Conservation (phyloP, 352 stramenopile genomes). For the Phytophthora rubi region DNA sequence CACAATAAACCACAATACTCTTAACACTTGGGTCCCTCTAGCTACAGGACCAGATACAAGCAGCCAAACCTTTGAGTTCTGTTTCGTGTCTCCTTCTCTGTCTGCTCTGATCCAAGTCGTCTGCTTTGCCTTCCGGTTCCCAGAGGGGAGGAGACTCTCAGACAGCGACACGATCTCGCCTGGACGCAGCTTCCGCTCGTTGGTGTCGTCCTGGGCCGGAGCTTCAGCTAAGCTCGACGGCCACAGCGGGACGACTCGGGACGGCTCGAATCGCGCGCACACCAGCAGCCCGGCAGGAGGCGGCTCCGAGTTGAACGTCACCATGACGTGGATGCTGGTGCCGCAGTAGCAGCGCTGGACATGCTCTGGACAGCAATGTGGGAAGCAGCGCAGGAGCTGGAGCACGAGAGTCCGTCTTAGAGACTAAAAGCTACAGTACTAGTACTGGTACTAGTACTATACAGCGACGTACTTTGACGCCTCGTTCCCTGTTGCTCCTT, state of each 20-base stretch:
- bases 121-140: conserved; percentile 15
- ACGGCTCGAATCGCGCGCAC: conserved; percentile 53
- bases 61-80: conserved; percentile 36
- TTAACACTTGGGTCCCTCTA: neutral
- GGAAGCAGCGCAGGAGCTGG: conserved; percentile 51
- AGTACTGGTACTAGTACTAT: too few relatives aligned
- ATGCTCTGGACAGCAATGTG: conserved; percentile 54
- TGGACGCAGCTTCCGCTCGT: conserved; percentile 26
- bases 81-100: conserved; percentile 44
- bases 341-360: conserved; percentile 52
- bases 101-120: conserved; percentile 48
- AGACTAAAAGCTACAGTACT: neutral
- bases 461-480: neutral
- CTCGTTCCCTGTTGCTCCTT: neutral
- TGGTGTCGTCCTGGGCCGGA: neutral
- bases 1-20: neutral
- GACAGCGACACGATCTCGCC: conserved; percentile 30
- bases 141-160: conserved; percentile 6
- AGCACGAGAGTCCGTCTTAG: neutral
- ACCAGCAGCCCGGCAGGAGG: conserved; percentile 35
- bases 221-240: neutral
- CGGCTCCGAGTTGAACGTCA: conserved; percentile 29
- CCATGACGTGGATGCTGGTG: conserved; percentile 41
- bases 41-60: neutral
- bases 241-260: conserved; percentile 24